phyloP scores from a whole-genome alignment of 2,329 filamentous ascomycete species.

The Aspergillus oerlinghausenensis region DNA sequence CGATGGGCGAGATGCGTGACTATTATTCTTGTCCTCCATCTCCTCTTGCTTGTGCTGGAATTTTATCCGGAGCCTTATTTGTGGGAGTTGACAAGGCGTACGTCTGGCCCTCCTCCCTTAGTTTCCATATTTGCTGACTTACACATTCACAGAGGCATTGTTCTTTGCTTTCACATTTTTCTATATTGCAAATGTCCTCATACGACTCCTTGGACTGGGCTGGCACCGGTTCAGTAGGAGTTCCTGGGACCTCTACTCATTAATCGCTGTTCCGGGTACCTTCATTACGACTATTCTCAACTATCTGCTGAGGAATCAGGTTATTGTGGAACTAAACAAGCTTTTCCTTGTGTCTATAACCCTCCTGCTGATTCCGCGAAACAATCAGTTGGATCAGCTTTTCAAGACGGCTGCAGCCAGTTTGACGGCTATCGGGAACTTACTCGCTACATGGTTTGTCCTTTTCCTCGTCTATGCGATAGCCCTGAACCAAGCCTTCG shows the following conservation, averaged over 20 bases:
- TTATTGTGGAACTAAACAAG: constrained; percentile 84
- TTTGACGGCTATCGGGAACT: constrained; percentile 81
- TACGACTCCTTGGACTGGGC: constrained; percentile 81
- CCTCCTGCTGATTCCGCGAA: constrained; percentile 85
- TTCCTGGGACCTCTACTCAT: constrained; percentile 90
- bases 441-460: constrained; percentile 95
- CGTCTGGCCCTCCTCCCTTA: constrained; percentile 9
- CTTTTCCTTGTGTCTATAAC: constrained; percentile 88
- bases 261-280: constrained; percentile 73
- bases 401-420: constrained; percentile 98
- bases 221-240: constrained; percentile 90
- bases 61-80: constrained; percentile 68
- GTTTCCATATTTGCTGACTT: constrained; percentile 16
- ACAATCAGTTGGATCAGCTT: constrained; percentile 93
- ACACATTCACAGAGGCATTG: constrained; percentile 52
- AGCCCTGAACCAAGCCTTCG: constrained; percentile 91
- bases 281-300: constrained; percentile 77
- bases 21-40: constrained; percentile 70
- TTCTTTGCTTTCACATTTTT: constrained; percentile 79
- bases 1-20: constrained; percentile 86
- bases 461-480: constrained; percentile 96
- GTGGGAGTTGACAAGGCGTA: constrained; percentile 66
- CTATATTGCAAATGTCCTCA: constrained; percentile 75
- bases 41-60: constrained; percentile 78
- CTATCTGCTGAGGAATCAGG: constrained; percentile 52